Evolutionary conservation across 768 basidiomycete species (phyloP), one percentile per base, ranked within the genome.

Genomic region (Mycena crocata): DNA sequence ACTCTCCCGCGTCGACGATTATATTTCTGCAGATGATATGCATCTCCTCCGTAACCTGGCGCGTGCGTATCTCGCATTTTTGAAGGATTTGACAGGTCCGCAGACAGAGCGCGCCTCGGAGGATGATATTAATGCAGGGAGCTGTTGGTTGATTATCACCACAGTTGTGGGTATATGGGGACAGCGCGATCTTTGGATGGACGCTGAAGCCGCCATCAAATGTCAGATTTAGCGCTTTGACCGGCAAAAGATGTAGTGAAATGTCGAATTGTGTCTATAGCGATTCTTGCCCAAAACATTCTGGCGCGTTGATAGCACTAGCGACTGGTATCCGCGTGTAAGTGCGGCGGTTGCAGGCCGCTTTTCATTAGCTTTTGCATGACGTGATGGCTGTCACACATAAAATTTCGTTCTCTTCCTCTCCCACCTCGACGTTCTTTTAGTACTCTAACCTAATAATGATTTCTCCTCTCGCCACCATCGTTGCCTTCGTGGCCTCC

Each of bases 161-260:
- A 85, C 86, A 2, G 79, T 95, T 50, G 84, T 86, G 28, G 86
- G 85, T 23, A 76, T 90, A 3, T 95, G 94, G 94, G 89, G 87
- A 26, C 94, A 95, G 79, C 83, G 81, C 56, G 94, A 95, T 75
- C 78, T 95, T 44, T 95, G 93, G 93, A 79, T 79, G 77, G 93
- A 94, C 72, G 92, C 90, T 24, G 88, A 90, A 72, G 80, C 77
- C n/a, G 80, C 83, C 68, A 72, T 92, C 35, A 74, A 64, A 63
- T 56, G 71, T 35, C 24, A 23, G 35, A 44, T 40, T 13, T 63
- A 57, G 23, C 17, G 45, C 44, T 55, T 52, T 37, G 40, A 50
- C 42, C 52, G 62, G 15, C 10, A 17, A 15, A 50, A 57, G 50
- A 50, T 44, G 45, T 37, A 34, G 31, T 48, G 2, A 31, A 12